Evolutionary conservation across 768 basidiomycete species (phyloP).

Genomic region (Plicaturopsis crispa): DNA sequence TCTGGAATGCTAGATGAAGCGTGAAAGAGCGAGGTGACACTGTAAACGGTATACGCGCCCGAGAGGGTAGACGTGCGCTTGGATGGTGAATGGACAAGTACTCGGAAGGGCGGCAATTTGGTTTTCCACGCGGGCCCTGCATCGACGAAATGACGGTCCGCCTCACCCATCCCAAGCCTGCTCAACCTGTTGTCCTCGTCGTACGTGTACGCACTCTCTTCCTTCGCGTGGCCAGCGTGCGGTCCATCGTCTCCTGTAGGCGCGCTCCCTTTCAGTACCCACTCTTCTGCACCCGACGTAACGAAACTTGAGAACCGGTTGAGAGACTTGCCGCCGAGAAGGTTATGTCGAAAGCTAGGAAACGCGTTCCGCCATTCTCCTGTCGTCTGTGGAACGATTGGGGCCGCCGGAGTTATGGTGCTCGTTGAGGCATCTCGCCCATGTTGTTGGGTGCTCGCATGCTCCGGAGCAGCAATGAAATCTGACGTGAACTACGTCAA

Average conservation of each 20-base stretch:
- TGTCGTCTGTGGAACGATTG: slow-evolving; percentile 57
- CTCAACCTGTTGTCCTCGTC: slow-evolving; percentile 25
- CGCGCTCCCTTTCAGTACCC: slow-evolving; percentile 60
- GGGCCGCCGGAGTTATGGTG: slow-evolving; percentile 45
- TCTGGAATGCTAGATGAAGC: slow-evolving; percentile 14
- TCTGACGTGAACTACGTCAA: slow-evolving; percentile 53
- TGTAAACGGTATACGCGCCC: slow-evolving; percentile 70
- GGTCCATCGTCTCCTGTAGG: slow-evolving; percentile 12
- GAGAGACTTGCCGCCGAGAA: slow-evolving; percentile 70
- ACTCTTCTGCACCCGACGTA: slow-evolving; percentile 79
- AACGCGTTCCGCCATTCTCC: slow-evolving; percentile 62
- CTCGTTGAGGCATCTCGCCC: slow-evolving; percentile 30
- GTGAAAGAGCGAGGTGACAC: slow-evolving; percentile 67
- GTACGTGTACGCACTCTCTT: slow-evolving; percentile 33
- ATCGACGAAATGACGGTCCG: slow-evolving; percentile 67
- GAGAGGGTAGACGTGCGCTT: slow-evolving; percentile 61
- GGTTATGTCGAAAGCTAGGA: slow-evolving; percentile 62
- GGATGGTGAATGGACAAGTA: slow-evolving; percentile 76
- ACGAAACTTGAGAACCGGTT: slow-evolving; percentile 87
- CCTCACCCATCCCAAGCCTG: slow-evolving; percentile 41
- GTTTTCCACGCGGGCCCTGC: slow-evolving; percentile 65
- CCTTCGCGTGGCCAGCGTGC: slow-evolving; percentile 10
- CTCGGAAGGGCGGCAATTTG: slow-evolving; percentile 64
- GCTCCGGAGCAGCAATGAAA: slow-evolving; percentile 44
- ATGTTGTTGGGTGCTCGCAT: slow-evolving; percentile 15